phyloP scores from a whole-genome alignment of 441 rosid genomes.

The Populus hybrid region DNA sequence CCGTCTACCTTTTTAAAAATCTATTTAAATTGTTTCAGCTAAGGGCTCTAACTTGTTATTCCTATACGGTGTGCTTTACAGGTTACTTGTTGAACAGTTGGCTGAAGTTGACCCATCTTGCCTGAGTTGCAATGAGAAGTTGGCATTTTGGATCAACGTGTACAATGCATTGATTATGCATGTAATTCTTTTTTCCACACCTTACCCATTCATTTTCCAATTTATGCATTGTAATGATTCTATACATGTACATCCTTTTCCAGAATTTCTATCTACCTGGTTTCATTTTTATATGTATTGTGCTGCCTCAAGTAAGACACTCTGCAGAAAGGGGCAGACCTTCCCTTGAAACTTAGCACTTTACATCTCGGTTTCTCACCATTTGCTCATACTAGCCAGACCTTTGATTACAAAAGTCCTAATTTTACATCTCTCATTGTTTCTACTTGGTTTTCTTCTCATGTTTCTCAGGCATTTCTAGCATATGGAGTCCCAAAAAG shows the following conservation, averaged over 20 bases:
- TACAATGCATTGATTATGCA: conserved; percentile 79
- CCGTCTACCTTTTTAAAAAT: background rate
- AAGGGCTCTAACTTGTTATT: conserved; percentile 11
- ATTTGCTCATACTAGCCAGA: conserved; percentile 5
- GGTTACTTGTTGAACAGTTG: conserved; percentile 64
- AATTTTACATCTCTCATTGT: conserved; percentile 8
- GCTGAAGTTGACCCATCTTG: conserved; percentile 48
- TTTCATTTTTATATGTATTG: background rate
- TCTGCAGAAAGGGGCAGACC: background rate
- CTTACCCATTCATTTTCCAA: background rate
- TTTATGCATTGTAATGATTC: conserved; percentile 2
- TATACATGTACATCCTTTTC: background rate
- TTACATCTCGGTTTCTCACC: conserved; percentile 8
- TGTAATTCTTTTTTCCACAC: conserved; percentile 33
- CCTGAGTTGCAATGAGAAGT: conserved; percentile 51
- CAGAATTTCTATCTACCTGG: background rate
- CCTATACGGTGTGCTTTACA: conserved; percentile 22
- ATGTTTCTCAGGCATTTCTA: conserved; percentile 55
- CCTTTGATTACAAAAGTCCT: background rate
- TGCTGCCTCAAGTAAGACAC: background rate
- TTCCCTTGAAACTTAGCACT: background rate
- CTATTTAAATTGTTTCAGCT: background rate
- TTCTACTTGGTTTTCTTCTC: conserved; percentile 7
- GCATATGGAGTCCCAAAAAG: conserved; percentile 70
- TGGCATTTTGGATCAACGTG: conserved; percentile 74